Percentiles rank a stretch among this genome's conserved stretches.
Evolutionary conservation across 805 yeast genomes (phyloP).

Genomic region (Torulaspora gathmanii): DNA sequence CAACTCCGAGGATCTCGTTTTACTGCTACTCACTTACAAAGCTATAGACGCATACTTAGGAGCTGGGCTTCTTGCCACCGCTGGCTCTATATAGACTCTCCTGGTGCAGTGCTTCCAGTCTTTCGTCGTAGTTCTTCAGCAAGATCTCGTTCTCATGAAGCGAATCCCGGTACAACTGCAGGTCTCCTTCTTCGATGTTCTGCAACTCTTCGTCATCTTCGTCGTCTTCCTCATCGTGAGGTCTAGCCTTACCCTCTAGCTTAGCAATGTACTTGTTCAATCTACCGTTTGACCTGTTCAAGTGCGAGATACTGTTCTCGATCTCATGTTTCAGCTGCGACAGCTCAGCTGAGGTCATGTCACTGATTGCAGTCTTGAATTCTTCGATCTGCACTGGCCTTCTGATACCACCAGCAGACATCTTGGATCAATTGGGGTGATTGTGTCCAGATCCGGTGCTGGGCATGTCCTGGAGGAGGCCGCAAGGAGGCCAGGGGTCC

Average conservation of each 20-base stretch:
- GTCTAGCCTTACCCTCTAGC: constrained; percentile 22
- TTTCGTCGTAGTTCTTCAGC: constrained; percentile 45
- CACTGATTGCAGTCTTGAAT: constrained; percentile 49
- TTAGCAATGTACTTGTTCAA: constrained; percentile 43
- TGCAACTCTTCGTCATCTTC: constrained; percentile 27
- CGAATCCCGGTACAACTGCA: constrained; percentile 49
- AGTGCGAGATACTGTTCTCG: constrained; percentile 42
- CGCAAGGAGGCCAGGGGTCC: constrained; percentile 3
- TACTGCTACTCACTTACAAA: neutral
- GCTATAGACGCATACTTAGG: constrained; percentile 1
- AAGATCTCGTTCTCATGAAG: constrained; percentile 53
- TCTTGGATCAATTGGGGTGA: constrained; percentile 14
- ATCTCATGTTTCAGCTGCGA: constrained; percentile 34
- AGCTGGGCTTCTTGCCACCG: constrained; percentile 2
- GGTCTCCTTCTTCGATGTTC: constrained; percentile 41
- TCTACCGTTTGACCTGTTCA: constrained; percentile 49
- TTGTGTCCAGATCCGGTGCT: neutral
- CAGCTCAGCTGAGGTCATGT: constrained; percentile 46
- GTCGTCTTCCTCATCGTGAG: constrained; percentile 22
- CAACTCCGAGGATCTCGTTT: neutral
- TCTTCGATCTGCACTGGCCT: constrained; percentile 44
- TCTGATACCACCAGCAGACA: constrained; percentile 29
- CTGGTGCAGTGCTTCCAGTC: constrained; percentile 42
- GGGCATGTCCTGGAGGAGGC: neutral
- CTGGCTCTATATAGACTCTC: constrained; percentile 46